phyloP scores from a whole-genome alignment of 192 early-diverging fungal genomes.

The Mortierella antarctica region DNA sequence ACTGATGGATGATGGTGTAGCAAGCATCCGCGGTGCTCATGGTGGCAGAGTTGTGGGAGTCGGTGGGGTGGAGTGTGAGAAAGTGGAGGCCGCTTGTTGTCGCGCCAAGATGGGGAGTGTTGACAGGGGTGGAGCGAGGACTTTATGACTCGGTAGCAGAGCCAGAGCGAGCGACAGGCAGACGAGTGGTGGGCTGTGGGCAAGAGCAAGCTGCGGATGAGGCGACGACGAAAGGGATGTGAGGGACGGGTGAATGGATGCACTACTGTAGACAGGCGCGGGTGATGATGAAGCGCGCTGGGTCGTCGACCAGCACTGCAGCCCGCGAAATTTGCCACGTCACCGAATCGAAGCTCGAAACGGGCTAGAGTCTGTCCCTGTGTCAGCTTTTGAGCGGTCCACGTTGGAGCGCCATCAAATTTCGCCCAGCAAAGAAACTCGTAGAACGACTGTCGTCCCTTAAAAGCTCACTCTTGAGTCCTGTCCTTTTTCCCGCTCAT shows the following conservation, averaged over 20 bases:
- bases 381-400: constrained; percentile 23
- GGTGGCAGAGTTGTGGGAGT: background rate
- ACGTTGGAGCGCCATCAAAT: constrained; percentile 20
- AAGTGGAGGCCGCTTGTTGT: background rate
- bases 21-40: constrained; percentile 64
- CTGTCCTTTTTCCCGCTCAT: background rate
- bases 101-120: background rate
- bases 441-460: background rate
- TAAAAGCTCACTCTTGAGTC: background rate
- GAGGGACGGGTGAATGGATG: background rate
- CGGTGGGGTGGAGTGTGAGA: background rate
- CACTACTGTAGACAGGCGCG: background rate
- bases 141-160: too few relatives aligned
- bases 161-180: too few relatives aligned
- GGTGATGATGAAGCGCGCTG: constrained; percentile 13
- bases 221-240: too few relatives aligned
- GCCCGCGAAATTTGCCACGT: constrained; percentile 8
- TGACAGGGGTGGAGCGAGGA: background rate
- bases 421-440: too few relatives aligned
- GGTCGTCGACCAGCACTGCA: background rate
- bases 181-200: too few relatives aligned
- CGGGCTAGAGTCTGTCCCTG: background rate
- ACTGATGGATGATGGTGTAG: constrained; percentile 71
- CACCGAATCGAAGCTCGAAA: constrained; percentile 1
- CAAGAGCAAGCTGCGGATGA: too few relatives aligned